Conservation (phyloP, 257 asterid species). For the Lantana camara region DNA sequence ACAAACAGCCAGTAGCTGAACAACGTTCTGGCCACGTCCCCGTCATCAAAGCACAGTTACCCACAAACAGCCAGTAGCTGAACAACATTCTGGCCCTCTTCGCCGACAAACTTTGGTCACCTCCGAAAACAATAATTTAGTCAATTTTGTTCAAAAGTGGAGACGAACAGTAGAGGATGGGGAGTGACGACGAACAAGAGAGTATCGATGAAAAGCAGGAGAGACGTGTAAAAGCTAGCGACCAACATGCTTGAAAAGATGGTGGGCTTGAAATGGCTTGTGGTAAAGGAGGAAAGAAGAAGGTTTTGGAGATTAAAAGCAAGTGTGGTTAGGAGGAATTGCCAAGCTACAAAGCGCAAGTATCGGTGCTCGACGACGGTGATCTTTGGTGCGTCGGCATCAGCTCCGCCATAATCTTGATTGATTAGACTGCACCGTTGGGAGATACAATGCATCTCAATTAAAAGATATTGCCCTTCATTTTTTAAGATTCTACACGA, state of each 20-base stretch:
- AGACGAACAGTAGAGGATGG: conserved; percentile 55
- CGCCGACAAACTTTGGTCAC: too few relatives aligned
- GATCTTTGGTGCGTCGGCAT: conserved; percentile 24
- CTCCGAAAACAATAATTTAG: conserved; percentile 51
- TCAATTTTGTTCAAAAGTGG: conserved; percentile 54
- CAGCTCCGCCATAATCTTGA: conserved; percentile 53
- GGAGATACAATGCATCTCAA: too few relatives aligned
- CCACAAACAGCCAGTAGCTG: conserved; percentile 44
- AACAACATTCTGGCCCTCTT: too few relatives aligned
- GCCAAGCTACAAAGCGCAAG: conserved; percentile 83
- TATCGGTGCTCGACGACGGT: conserved; percentile 68
- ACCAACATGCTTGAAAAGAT: too few relatives aligned
- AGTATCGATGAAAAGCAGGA: conserved; percentile 42
- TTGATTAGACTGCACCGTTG: too few relatives aligned
- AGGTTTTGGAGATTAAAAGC: conserved; percentile 57
- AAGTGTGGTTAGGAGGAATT: conserved; percentile 61
- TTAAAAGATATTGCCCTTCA: too few relatives aligned
- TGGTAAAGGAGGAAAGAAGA: conserved; percentile 44
- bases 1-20: conserved; percentile 63
- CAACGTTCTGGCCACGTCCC: conserved; percentile 53
- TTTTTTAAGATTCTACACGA: too few relatives aligned
- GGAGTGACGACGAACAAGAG: conserved; percentile 60
- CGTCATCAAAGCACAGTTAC: too few relatives aligned
- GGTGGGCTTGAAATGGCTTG: too few relatives aligned
- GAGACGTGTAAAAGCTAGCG: too few relatives aligned